phyloP scores from a whole-genome alignment of 78 protist genomes.

The Guillardia theta region DNA sequence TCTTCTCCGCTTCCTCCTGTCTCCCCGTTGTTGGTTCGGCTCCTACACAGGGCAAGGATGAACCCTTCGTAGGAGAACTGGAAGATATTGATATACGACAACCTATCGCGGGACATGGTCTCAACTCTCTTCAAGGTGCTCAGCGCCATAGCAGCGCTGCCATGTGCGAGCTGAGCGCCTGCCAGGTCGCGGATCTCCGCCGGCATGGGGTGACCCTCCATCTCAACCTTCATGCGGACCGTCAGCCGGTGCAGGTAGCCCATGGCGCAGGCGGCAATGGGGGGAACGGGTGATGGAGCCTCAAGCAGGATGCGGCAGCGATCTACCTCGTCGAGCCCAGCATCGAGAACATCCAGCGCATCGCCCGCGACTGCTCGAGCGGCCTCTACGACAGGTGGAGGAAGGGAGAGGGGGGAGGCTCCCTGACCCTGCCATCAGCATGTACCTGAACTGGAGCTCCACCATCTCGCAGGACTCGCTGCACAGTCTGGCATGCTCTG shows the following conservation, averaged over 20 bases:
- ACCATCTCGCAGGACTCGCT: neutral
- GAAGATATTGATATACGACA: constrained; percentile 9
- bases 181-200: constrained; percentile 7
- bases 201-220: neutral
- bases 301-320: neutral
- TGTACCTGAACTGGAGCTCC: neutral
- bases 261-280: no score
- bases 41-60: no score
- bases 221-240: neutral
- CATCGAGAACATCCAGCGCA: neutral
- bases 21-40: no score
- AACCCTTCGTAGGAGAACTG: no score
- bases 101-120: neutral
- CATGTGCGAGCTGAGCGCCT: neutral
- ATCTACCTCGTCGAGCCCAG: neutral
- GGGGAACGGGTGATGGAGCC: no score
- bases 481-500: neutral
- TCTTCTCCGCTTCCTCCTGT: no score
- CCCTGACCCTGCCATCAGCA: neutral
- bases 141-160: neutral
- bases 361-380: neutral
- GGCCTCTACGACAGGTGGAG: neutral
- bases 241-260: neutral
- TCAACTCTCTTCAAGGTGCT: constrained; percentile 29
- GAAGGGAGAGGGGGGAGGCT: neutral